Base-by-base conservation (phyloP, 2,329 filamentous ascomycete genomes). In the Capronia epimyces region DNA sequence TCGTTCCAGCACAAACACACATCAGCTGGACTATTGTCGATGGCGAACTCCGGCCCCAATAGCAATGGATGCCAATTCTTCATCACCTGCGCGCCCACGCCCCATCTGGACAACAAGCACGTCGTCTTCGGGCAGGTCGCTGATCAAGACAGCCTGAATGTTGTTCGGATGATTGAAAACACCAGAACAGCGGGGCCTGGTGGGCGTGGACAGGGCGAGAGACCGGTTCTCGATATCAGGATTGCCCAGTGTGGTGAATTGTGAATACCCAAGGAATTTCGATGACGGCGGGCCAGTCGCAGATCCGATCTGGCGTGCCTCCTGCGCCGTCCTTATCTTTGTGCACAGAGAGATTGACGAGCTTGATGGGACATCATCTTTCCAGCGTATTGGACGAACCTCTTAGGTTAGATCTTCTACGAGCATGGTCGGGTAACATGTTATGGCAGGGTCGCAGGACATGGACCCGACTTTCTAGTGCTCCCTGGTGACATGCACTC, bases 21-120 rank as follows among this genome's bases (percentile, higher is more conserved):
- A 56, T 72, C 78, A 57, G 78, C 87, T 1, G 91, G 90, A 2
- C 73, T 97, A 46, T 74, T 98, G 40, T 91, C 86, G 55, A 98
- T 97, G 93, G 93, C 93, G 85, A 96, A 96, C 67, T 86, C 87
- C 22, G 91, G 91, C 1, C 86, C 87, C 47, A 86, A 96, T 70
- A 91, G 87, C 59, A 97, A 97, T 69, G 93, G 93, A 31, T 89
- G 83, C 53, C 93, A 97, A 66, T 98, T 98, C 76, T 98, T 98
- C 77, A 91, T 97, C 73, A 96, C 90, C 1, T 93, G 87, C 0
- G 86, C 86, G 1, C 77, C 86, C 3, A 93, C 91, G 0, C 88
- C 89, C 1, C 94, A 94, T 66, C 74, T 98, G 21, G 86, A 97
- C 70, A 81, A 80, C 65, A 97, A 97, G 72, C 93, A 98, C 68